Percentiles rank a stretch among this genome's conserved stretches.
Conservation (phyloP, 2,329 filamentous ascomycete species). For the Diplodia sapinea region DNA sequence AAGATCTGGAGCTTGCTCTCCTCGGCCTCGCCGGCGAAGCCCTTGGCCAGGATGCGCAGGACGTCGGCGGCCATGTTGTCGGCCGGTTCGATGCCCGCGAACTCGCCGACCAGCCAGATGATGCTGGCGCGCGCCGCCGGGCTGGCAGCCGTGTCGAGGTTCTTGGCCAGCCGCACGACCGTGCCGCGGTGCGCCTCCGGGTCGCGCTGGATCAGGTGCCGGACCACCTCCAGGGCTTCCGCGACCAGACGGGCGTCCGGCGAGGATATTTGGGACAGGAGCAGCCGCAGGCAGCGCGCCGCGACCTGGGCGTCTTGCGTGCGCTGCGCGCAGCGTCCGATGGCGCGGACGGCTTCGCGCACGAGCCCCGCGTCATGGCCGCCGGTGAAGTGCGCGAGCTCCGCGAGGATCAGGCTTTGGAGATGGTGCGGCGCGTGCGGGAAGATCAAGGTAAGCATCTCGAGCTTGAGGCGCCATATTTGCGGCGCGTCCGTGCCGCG, state of each 20-base stretch:
- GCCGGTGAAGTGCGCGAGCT: slow-evolving; percentile 92
- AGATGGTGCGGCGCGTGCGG: slow-evolving; percentile 76
- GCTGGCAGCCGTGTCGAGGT: slow-evolving; percentile 86
- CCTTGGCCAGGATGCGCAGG: slow-evolving; percentile 82
- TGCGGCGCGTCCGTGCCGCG: slow-evolving; percentile 77
- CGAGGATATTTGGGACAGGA: slow-evolving; percentile 86
- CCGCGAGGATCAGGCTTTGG: slow-evolving; percentile 86
- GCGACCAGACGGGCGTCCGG: slow-evolving; percentile 86
- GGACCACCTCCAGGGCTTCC: slow-evolving; percentile 91
- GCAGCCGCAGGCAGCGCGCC: slow-evolving; percentile 77
- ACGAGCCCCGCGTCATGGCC: slow-evolving; percentile 77
- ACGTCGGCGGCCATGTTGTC: slow-evolving; percentile 95
- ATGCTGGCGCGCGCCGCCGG: slow-evolving; percentile 91
- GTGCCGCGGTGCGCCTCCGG: slow-evolving; percentile 81
- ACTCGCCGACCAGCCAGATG: slow-evolving; percentile 97
- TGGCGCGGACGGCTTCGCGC: slow-evolving; percentile 86
- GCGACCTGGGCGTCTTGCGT: slow-evolving; percentile 68
- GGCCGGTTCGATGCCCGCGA: slow-evolving; percentile 76
- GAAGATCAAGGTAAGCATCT: slow-evolving; percentile 88
- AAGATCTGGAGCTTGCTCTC: slow-evolving; percentile 89
- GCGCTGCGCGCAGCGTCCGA: slow-evolving; percentile 87
- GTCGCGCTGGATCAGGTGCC: slow-evolving; percentile 92
- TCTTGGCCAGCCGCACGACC: slow-evolving; percentile 86
- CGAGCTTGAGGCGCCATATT: slow-evolving; percentile 90
- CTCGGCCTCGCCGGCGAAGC: slow-evolving; percentile 83